Conservation (phyloP, 306 rosid genomes). For the Sechiopsis laciniata region DNA sequence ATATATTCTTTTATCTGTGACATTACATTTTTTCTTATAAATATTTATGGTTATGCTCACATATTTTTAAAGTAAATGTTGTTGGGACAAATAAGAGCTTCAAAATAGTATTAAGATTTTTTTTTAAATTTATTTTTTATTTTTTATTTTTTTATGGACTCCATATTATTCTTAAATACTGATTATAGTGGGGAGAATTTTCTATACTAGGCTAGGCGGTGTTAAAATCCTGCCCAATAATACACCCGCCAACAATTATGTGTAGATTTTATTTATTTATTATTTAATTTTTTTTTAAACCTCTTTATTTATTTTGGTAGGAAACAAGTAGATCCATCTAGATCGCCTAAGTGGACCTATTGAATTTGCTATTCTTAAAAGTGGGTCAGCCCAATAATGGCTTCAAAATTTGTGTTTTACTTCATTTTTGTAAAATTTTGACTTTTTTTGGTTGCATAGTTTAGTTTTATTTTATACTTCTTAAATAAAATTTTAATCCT, state of each 20-base stretch:
- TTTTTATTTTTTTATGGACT: no score
- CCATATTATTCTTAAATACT: background rate
- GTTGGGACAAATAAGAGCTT: no score
- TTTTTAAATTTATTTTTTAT: no score
- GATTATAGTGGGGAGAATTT: no score
- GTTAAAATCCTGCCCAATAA: background rate
- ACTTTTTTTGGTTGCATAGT: background rate
- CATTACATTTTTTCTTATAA: no score
- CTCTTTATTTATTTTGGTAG: background rate
- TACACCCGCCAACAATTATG: background rate
- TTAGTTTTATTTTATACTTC: background rate
- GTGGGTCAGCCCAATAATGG: slow-evolving; percentile 4
- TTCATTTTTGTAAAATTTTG: background rate
- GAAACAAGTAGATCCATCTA: background rate
- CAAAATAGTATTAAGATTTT: no score
- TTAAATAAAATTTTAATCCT: background rate
- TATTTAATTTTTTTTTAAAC: background rate
- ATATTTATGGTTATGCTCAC: no score
- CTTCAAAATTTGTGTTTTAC: background rate
- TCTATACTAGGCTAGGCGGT: background rate
- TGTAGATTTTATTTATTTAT: background rate
- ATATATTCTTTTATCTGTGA: no score
- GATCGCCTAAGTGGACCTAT: background rate
- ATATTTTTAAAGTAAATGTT: no score
- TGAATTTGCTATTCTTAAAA: background rate